Evolutionary conservation across 2,329 filamentous ascomycete genomes (phyloP).

Genomic region (Colletotrichum ledebouriae): DNA sequence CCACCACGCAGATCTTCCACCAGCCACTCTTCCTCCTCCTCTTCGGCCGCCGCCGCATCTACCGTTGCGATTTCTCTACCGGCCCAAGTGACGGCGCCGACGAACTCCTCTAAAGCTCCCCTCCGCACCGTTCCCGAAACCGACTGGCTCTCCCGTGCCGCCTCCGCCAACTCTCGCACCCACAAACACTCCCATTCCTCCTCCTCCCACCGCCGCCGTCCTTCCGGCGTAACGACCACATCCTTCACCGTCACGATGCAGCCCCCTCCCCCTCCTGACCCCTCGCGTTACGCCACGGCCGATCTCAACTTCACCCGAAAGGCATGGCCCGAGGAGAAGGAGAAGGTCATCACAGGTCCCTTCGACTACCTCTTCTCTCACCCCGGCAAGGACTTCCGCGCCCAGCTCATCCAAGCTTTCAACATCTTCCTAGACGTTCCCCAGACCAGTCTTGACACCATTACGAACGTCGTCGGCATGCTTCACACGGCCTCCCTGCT

Average conservation of each 20-base stretch:
- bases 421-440: constrained; percentile 85
- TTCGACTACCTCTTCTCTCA: constrained; percentile 85
- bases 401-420: constrained; percentile 84
- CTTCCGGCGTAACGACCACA: constrained; percentile 44
- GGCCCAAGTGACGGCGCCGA: constrained; percentile 40
- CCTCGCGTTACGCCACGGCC: constrained; percentile 66
- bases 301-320: constrained; percentile 67
- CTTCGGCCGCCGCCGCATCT: constrained; percentile 45
- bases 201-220: constrained; percentile 29
- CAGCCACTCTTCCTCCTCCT: constrained; percentile 43
- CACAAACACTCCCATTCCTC: constrained; percentile 31
- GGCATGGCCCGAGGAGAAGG: constrained; percentile 80
- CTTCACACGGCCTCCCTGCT: constrained; percentile 87
- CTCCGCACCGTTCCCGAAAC: constrained; percentile 71
- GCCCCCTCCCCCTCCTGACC: constrained; percentile 59
- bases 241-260: constrained; percentile 55
- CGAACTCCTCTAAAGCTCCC: constrained; percentile 54
- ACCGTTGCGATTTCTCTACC: constrained; percentile 2
- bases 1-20: constrained; percentile 81
- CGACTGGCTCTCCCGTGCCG: constrained; percentile 64
- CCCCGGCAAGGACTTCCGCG: constrained; percentile 87
- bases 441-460: constrained; percentile 75
- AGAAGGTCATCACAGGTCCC: constrained; percentile 81
- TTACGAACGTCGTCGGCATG: constrained; percentile 86
- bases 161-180: constrained; percentile 49